Conservation (phyloP, 257 asterid genomes). For the Solanum peruvianum region DNA sequence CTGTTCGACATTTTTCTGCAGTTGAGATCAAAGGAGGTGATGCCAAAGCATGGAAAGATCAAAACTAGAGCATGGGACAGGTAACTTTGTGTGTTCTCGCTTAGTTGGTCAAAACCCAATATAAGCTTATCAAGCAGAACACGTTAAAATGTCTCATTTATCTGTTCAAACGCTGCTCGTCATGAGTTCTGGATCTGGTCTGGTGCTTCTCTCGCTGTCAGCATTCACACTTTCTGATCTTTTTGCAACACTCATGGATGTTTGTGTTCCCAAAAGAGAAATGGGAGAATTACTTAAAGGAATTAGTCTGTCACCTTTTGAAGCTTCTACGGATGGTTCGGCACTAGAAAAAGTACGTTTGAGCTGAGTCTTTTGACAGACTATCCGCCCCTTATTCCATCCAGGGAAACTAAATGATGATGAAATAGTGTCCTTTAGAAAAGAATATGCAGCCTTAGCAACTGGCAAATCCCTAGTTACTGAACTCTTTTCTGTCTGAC, state of each 20-base stretch:
- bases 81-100: background rate
- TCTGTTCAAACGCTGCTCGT: constrained; percentile 41
- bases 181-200: constrained; percentile 43
- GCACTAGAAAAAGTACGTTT: constrained; percentile 39
- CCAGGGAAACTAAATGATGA: constrained; percentile 75
- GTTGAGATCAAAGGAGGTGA: background rate
- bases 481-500: constrained; percentile 83
- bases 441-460: constrained; percentile 69
- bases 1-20: background rate
- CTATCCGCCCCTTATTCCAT: constrained; percentile 86
- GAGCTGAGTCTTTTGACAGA: constrained; percentile 75
- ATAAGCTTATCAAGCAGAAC: background rate
- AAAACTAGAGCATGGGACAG: background rate
- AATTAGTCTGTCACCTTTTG: constrained; percentile 21
- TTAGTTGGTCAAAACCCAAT: background rate
- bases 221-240: constrained; percentile 18
- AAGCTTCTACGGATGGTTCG: constrained; percentile 33
- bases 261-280: constrained; percentile 23
- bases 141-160: constrained; percentile 1
- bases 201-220: constrained; percentile 13
- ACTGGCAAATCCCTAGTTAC: constrained; percentile 69
- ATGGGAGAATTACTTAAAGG: constrained; percentile 45
- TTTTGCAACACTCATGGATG: constrained; percentile 19
- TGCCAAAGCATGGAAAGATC: background rate
- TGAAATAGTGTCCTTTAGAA: constrained; percentile 61